Percentiles rank a stretch among this genome's conserved stretches.
Conservation (phyloP, 805 yeast genomes). For the Zygosaccharomyces rouxii region DNA sequence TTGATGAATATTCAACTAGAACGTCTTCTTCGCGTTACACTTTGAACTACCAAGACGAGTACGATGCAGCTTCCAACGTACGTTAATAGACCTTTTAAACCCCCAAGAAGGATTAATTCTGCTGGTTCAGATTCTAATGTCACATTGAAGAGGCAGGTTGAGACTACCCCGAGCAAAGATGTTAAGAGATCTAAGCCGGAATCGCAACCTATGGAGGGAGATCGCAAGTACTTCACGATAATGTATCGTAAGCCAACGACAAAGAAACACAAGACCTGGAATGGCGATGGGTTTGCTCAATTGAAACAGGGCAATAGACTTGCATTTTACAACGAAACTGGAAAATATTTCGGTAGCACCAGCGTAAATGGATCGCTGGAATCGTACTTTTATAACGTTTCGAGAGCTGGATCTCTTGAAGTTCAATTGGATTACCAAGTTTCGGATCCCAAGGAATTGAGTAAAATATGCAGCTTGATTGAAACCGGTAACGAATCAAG, state of each 20-base stretch:
- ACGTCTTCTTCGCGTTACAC: background rate
- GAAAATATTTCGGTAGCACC: conserved; percentile 30
- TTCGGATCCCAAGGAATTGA: conserved; percentile 22
- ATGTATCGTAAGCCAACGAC: conserved; percentile 68
- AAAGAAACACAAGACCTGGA: conserved; percentile 91
- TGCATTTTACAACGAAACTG: conserved; percentile 26
- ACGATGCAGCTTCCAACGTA: conserved; percentile 28
- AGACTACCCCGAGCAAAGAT: conserved; percentile 1
- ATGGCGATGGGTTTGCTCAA: conserved; percentile 72
- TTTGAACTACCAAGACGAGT: background rate
- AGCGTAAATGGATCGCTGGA: conserved; percentile 17
- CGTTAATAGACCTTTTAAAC: conserved; percentile 49
- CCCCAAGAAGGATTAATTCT: conserved; percentile 38
- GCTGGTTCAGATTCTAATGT: background rate
- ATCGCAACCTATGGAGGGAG: background rate
- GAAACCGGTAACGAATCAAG: background rate
- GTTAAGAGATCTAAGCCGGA: conserved; percentile 6
- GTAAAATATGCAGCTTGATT: background rate
- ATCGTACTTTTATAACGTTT: conserved; percentile 37
- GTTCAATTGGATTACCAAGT: conserved; percentile 54
- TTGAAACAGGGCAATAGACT: conserved; percentile 28
- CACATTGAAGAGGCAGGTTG: background rate
- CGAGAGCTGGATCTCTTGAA: conserved; percentile 56
- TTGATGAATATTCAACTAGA: background rate
- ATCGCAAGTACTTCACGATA: conserved; percentile 32